Base-by-base conservation (phyloP, 768 basidiomycete species). In the Antrodiella citrinella region DNA sequence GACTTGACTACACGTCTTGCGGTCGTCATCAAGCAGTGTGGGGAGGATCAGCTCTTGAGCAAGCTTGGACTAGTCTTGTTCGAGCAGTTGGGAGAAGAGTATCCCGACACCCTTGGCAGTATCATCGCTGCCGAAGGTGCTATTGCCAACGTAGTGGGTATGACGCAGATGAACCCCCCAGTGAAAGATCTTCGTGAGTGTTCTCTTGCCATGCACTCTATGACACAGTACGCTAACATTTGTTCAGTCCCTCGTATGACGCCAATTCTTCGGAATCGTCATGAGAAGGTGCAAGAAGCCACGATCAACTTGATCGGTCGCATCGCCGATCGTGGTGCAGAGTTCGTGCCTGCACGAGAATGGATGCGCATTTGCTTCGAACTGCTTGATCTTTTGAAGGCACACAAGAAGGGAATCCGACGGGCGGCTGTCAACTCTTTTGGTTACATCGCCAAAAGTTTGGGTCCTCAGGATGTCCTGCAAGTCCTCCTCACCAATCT, bases 361-460 rank as follows among this genome's bases (percentile, higher is more conserved):
- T 98, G 95, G 96, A 99, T 99, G 96, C 86, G 96, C 63, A 98
- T 99, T 63, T 98, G 96, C 65, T 98, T 99, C 68, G 96, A 99
- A 64, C 71, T 99, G 26, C 79, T 99, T 45, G 96, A 98, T 62
- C 76, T 99, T 21, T 78, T 98, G 60, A 98, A 98, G 66, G 96
- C 96, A 7, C 96, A 99, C 73, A 99, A 99, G 74, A 97, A 97
- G 69, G 95, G 89, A 40, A 99, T 98, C 62, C 88, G 96, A 48
- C 91, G 95, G 63, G 96, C 95, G 0, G 95, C 96, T 19, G 96
- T 98, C 70, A 97, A 99, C 73, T 96, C 95, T 1, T 99, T 99
- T 59, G 96, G 96, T 60, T 99, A 99, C 58, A 99, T 99, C 55
- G 96, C 96, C 51, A 98, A 98, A 73, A 94, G 91, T 70, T 84